Evolutionary conservation across 805 yeast genomes (phyloP).

Genomic region (Lachancea waltii): DNA sequence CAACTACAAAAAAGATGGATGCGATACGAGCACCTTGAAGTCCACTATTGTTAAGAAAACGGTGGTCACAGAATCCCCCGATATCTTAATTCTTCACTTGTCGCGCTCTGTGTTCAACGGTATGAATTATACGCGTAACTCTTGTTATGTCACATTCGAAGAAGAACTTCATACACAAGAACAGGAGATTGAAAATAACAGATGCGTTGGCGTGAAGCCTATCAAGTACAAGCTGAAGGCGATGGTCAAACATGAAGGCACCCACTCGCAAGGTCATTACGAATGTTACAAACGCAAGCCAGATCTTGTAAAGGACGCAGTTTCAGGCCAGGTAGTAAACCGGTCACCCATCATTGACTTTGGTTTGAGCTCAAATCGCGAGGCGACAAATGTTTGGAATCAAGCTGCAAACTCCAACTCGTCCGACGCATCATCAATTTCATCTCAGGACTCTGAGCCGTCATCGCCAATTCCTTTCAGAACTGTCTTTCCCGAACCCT

Average conservation of each 20-base stretch:
- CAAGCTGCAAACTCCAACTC: slow-evolving; percentile 6
- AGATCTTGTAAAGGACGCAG: slow-evolving; percentile 33
- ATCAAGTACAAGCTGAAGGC: slow-evolving; percentile 58
- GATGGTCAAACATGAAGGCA: slow-evolving; percentile 78
- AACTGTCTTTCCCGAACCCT: slow-evolving; percentile 11
- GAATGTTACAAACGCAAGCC: slow-evolving; percentile 83
- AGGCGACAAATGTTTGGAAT: slow-evolving; percentile 13
- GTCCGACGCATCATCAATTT: slow-evolving; percentile 8
- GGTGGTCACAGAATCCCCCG: slow-evolving; percentile 59
- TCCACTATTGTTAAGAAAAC: slow-evolving; percentile 65
- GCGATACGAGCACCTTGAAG: slow-evolving; percentile 41
- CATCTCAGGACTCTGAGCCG: slow-evolving; percentile 9
- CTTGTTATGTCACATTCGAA: slow-evolving; percentile 63
- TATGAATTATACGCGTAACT: slow-evolving; percentile 60
- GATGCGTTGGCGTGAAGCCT: slow-evolving; percentile 18
- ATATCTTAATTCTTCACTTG: slow-evolving; percentile 68
- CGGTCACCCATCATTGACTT: slow-evolving; percentile 28
- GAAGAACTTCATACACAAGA: slow-evolving; percentile 50
- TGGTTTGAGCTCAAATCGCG: slow-evolving; percentile 10
- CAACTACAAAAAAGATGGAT: slow-evolving; percentile 39
- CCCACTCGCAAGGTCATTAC: slow-evolving; percentile 85
- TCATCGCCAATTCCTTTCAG: slow-evolving; percentile 10
- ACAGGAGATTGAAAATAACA: slow-evolving; percentile 19
- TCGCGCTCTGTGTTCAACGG: slow-evolving; percentile 77
- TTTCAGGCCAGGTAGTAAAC: slow-evolving; percentile 25